phyloP scores from a whole-genome alignment of 1,139 yeast genomes.

The Zygosaccharomyces sapae region DNA sequence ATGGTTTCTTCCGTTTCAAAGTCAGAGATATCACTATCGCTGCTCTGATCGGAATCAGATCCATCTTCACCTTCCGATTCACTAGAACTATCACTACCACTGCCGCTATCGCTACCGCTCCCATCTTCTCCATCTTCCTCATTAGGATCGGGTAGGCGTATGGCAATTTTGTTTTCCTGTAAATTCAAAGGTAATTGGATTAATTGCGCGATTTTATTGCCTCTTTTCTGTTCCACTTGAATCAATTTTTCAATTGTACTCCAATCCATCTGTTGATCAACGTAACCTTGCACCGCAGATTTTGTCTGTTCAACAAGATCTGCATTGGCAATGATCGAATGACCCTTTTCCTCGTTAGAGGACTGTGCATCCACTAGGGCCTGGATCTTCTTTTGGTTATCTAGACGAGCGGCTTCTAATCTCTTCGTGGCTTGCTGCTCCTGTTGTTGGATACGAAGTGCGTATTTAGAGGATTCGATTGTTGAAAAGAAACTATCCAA shows the following conservation, averaged over 20 bases:
- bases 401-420: conserved; percentile 67
- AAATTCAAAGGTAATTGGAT: conserved; percentile 70
- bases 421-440: conserved; percentile 71
- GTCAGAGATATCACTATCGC: conserved; percentile 19
- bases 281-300: conserved; percentile 56
- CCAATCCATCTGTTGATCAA: conserved; percentile 95
- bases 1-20: conserved; percentile 13
- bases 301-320: conserved; percentile 70
- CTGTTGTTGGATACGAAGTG: conserved; percentile 68
- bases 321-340: conserved; percentile 65
- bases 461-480: conserved; percentile 74
- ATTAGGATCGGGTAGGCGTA: conserved; percentile 51
- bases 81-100: conserved; percentile 13
- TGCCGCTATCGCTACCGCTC: conserved; percentile 2
- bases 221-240: conserved; percentile 61
- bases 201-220: conserved; percentile 57
- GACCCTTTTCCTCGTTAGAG: conserved; percentile 64
- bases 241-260: conserved; percentile 75
- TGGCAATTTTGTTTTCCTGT: conserved; percentile 60
- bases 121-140: conserved; percentile 30
- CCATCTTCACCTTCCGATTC: conserved; percentile 34
- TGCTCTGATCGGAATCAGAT: conserved; percentile 29
- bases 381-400: conserved; percentile 67
- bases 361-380: conserved; percentile 63
- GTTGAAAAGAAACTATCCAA: conserved; percentile 82